Conservation (phyloP, 2,329 filamentous ascomycete species). For the Volutella citrinella region DNA sequence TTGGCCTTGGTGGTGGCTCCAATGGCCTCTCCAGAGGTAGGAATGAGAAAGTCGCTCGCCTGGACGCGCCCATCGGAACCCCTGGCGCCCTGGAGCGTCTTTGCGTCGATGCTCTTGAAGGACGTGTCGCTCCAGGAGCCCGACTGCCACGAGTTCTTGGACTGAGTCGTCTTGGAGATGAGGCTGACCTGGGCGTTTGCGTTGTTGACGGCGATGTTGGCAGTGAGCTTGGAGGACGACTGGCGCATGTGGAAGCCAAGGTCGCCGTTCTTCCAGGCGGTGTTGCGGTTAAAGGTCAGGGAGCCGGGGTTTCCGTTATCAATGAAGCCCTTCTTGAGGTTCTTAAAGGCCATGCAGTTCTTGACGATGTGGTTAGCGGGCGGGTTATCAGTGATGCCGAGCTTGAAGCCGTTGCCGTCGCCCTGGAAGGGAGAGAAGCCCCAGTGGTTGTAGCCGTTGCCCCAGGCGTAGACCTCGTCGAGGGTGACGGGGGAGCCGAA, state of each 20-base stretch:
- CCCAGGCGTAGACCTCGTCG: conserved; percentile 43
- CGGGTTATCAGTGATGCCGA: conserved; percentile 35
- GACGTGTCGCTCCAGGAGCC: conserved; percentile 35
- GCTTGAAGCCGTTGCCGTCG: conserved; percentile 48
- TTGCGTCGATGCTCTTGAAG: conserved; percentile 36
- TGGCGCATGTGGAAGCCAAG: conserved; percentile 37
- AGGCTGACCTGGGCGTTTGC: conserved; percentile 10
- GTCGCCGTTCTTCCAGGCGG: conserved; percentile 43
- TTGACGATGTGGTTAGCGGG: conserved; percentile 41
- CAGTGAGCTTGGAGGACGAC: conserved; percentile 32
- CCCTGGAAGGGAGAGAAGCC: conserved; percentile 39
- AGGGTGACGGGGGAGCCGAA: conserved; percentile 42
- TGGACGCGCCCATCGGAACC: conserved; percentile 36
- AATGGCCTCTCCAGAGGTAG: conserved; percentile 26
- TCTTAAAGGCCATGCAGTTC: conserved; percentile 44
- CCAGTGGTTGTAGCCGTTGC: conserved; percentile 46
- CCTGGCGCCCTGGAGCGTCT: conserved; percentile 34
- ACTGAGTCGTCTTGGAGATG: conserved; percentile 17
- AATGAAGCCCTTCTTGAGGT: conserved; percentile 43
- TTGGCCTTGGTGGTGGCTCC: conserved; percentile 21
- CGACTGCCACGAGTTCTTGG: conserved; percentile 42
- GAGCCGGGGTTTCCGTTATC: conserved; percentile 43
- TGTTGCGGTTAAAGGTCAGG: conserved; percentile 39
- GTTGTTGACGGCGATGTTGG: conserved; percentile 36
- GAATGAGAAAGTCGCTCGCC: conserved; percentile 40